A percentile compares a stretch with the other conserved stretches of the same genome.
These are phyloP conservation scores for Eucalyptus curtisii DNA, from an alignment of 345 rosid genomes.

Conservation along the genomic window DNA sequence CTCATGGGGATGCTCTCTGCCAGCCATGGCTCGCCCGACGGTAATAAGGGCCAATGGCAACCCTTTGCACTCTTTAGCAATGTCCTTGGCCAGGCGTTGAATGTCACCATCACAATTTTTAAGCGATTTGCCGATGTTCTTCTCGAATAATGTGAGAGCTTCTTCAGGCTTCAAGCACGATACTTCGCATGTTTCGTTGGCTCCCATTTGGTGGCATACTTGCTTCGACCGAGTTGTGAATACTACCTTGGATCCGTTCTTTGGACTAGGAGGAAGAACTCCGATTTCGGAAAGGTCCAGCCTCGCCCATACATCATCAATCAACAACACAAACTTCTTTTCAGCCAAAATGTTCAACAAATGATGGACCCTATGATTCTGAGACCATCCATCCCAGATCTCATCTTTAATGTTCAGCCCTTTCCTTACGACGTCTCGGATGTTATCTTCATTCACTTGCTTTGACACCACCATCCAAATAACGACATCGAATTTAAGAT, in stretches of 20 bases:
- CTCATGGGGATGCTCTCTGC: background rate
- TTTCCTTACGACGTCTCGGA: background rate
- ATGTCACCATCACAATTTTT: background rate
- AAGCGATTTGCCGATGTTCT: background rate
- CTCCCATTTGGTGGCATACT: background rate
- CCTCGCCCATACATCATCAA: background rate
- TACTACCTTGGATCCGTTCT: background rate
- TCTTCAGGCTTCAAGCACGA: background rate
- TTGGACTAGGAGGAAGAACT: background rate
- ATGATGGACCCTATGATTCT: background rate
- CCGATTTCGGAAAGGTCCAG: background rate
- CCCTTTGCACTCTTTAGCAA: background rate
- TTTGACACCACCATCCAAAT: background rate
- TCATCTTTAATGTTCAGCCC: no score
- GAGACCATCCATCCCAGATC: background rate
- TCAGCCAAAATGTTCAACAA: rapidly evolving
- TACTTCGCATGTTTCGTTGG: background rate
- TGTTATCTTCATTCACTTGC: background rate
- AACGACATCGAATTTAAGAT: background rate
- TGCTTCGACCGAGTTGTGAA: background rate
- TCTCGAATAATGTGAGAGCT: background rate
- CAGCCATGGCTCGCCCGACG: background rate
- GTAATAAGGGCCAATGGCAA: constrained; percentile 12
- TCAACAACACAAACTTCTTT: background rate
- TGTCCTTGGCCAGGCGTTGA: background rate